phyloP scores from a whole-genome alignment of 257 asterid genomes.

The Solanum gandarillasii region DNA sequence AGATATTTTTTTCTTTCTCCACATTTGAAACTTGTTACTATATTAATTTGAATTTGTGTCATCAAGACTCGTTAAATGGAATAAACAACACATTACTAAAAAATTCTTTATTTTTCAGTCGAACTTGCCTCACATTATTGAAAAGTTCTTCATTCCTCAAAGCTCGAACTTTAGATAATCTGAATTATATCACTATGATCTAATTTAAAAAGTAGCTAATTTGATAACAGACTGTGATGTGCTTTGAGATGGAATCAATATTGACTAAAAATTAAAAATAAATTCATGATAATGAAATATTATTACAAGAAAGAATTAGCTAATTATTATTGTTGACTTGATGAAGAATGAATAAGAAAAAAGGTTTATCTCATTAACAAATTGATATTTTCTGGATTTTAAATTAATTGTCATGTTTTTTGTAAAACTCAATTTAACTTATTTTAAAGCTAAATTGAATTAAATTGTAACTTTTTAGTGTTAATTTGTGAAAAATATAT shows the following conservation, averaged over 20 bases:
- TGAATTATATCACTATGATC: neutral
- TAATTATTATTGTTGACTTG: neutral
- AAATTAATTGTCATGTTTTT: neutral
- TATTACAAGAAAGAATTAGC: neutral
- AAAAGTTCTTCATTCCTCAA: neutral
- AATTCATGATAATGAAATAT: neutral
- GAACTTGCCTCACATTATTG: neutral
- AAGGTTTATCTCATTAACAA: neutral
- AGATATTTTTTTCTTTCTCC: neutral
- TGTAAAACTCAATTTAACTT: too few relatives aligned
- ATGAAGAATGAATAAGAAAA: neutral
- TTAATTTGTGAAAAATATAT: neutral
- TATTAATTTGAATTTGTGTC: neutral
- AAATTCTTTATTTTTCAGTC: too few relatives aligned
- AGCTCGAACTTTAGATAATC: neutral
- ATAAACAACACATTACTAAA: too few relatives aligned
- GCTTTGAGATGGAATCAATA: neutral
- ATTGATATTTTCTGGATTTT: neutral
- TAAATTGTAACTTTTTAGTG: neutral
- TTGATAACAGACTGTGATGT: neutral
- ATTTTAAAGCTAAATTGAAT: neutral
- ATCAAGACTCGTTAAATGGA: neutral
- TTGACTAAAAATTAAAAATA: neutral
- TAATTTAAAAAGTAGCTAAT: neutral
- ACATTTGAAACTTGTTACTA: neutral